A percentile compares a stretch with the other conserved stretches of the same genome.
Evolutionary conservation across 208 protist species (phyloP).

Genomic region (Trypanosoma avium): DNA sequence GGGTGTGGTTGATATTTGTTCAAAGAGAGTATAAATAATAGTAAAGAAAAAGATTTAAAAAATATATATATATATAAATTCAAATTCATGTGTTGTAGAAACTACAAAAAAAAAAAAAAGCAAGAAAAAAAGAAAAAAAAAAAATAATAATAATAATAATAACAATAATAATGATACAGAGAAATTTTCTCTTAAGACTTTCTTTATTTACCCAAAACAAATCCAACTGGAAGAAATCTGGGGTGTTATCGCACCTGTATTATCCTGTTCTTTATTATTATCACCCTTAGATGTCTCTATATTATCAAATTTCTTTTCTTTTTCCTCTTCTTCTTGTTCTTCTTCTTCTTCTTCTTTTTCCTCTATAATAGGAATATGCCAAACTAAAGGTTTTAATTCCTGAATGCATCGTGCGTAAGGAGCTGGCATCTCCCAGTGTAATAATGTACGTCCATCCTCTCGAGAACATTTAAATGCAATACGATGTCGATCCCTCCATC

Average conservation of each 20-base stretch:
- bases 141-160: conserved; percentile 2
- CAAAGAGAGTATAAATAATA: background rate
- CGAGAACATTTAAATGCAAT: conserved; percentile 52
- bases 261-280: background rate
- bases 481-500: conserved; percentile 42
- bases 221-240: background rate
- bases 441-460: conserved; percentile 29
- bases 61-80: background rate
- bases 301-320: background rate
- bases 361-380: conserved; percentile 27
- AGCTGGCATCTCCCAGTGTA: conserved; percentile 47
- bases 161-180: background rate
- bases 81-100: too few relatives aligned
- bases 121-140: background rate
- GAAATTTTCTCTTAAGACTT: background rate
- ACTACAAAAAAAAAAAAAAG: background rate
- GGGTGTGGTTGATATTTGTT: too few relatives aligned
- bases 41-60: background rate
- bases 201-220: background rate
- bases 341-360: background rate
- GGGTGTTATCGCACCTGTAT: background rate
- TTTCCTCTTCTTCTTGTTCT: background rate
- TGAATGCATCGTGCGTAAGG: conserved; percentile 60
- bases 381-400: conserved; percentile 16
- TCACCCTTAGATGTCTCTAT: background rate